Evolutionary conservation across 73 alveolate species (phyloP).

Genomic region (Strombidium stylifer): DNA sequence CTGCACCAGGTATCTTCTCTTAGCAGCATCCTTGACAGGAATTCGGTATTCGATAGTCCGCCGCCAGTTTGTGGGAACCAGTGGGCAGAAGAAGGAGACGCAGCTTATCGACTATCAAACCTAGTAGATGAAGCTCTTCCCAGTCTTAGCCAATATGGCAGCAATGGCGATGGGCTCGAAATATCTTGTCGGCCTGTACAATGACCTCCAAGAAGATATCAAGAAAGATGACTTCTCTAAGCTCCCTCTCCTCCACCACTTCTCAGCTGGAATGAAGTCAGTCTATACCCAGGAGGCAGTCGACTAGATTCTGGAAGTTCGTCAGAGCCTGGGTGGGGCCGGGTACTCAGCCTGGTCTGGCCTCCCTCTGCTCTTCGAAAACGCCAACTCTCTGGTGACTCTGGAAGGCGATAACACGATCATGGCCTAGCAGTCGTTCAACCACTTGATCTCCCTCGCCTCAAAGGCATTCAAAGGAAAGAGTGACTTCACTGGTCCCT

Average conservation of each 20-base stretch:
- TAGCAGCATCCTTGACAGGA: slow-evolving; percentile 59
- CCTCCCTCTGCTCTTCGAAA: slow-evolving; percentile 17
- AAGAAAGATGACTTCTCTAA: slow-evolving; percentile 27
- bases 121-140: slow-evolving; percentile 65
- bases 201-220: neutral
- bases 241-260: slow-evolving; percentile 31
- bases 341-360: slow-evolving; percentile 44
- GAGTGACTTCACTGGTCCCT: slow-evolving; percentile 23
- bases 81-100: slow-evolving; percentile 53
- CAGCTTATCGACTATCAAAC: slow-evolving; percentile 77
- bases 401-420: slow-evolving; percentile 65
- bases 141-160: slow-evolving; percentile 56
- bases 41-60: slow-evolving; percentile 69
- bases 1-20: slow-evolving; percentile 46
- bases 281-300: slow-evolving; percentile 7
- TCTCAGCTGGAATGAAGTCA: slow-evolving; percentile 37
- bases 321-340: slow-evolving; percentile 50
- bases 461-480: slow-evolving; percentile 25
- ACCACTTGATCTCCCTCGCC: slow-evolving; percentile 31
- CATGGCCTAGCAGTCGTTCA: slow-evolving; percentile 42
- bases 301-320: slow-evolving; percentile 3
- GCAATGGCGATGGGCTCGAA: slow-evolving; percentile 34
- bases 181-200: neutral
- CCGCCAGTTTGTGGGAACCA: slow-evolving; percentile 55
- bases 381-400: slow-evolving; percentile 51